Conservation (phyloP, 2,329 filamentous ascomycete genomes). For the Ophiostoma pallidulum region DNA sequence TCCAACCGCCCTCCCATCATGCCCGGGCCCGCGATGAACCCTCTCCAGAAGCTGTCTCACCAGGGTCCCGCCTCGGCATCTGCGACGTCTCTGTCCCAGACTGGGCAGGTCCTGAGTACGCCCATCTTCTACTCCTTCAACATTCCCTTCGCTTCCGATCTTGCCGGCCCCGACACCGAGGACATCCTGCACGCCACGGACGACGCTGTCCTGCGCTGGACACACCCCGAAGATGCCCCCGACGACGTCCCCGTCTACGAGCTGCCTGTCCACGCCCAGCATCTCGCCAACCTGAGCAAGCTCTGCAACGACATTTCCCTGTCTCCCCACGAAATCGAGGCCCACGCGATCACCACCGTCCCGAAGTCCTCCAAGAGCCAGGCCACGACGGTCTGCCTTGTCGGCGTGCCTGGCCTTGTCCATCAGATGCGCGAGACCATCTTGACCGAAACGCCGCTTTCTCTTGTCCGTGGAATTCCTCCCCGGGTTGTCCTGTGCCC, state of each 20-base stretch:
- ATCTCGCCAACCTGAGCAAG: slow-evolving; percentile 68
- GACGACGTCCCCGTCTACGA: slow-evolving; percentile 80
- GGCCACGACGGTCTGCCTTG: slow-evolving; percentile 84
- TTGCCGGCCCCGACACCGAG: slow-evolving; percentile 85
- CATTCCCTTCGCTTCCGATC: slow-evolving; percentile 86
- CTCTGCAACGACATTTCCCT: slow-evolving; percentile 77
- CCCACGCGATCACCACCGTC: slow-evolving; percentile 72
- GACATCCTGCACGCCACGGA: slow-evolving; percentile 89
- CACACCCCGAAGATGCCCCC: slow-evolving; percentile 76
- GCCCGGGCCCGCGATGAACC: slow-evolving; percentile 47
- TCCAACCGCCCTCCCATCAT: slow-evolving; percentile 42
- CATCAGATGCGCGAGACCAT: slow-evolving; percentile 85
- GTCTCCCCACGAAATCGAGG: slow-evolving; percentile 62
- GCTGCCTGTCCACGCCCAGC: slow-evolving; percentile 82
- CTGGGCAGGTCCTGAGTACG: slow-evolving; percentile 61
- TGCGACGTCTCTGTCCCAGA: slow-evolving; percentile 30
- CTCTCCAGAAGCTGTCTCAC: slow-evolving; percentile 47
- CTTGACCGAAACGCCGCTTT: slow-evolving; percentile 83
- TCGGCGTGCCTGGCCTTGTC: slow-evolving; percentile 77
- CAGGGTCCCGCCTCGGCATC: slow-evolving; percentile 32
- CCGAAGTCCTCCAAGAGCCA: slow-evolving; percentile 61
- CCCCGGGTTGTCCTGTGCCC: slow-evolving; percentile 6
- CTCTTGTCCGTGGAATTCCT: slow-evolving; percentile 45
- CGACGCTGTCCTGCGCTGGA: slow-evolving; percentile 84
- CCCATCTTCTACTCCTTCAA: slow-evolving; percentile 94